These are phyloP conservation scores for Exophiala viscosa DNA, from an alignment of 2,329 filamentous ascomycete species.

Conservation along the genomic window DNA sequence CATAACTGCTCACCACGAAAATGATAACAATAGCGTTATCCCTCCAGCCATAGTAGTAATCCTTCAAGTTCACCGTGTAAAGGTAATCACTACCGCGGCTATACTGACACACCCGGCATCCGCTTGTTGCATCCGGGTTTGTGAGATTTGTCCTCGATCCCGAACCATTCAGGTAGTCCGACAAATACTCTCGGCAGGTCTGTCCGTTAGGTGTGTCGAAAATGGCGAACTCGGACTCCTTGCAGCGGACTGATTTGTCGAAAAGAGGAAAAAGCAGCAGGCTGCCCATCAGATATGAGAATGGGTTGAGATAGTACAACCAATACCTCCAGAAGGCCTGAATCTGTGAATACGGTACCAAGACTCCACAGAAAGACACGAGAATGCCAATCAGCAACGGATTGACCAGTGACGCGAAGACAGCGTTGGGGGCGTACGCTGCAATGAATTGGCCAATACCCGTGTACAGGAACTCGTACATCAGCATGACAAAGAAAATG, in stretches of 20 bases:
- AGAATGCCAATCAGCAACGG: constrained; percentile 67
- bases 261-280: constrained; percentile 54
- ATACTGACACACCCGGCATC: constrained; percentile 62
- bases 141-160: constrained; percentile 42
- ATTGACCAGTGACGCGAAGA: constrained; percentile 65
- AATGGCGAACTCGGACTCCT: constrained; percentile 46
- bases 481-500: constrained; percentile 64
- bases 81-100: constrained; percentile 58
- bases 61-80: constrained; percentile 54
- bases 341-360: constrained; percentile 62
- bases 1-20: constrained; percentile 56
- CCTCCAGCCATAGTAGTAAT: constrained; percentile 64
- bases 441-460: constrained; percentile 76
- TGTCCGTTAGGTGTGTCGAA: constrained; percentile 44
- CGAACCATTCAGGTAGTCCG: constrained; percentile 38
- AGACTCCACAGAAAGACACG: constrained; percentile 69
- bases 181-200: constrained; percentile 59
- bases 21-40: constrained; percentile 58
- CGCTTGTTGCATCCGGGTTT: constrained; percentile 56
- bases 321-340: constrained; percentile 68
- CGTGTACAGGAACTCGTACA: constrained; percentile 69
- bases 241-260: constrained; percentile 47
- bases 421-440: constrained; percentile 64
- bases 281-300: constrained; percentile 59
- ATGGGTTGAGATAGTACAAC: constrained; percentile 58